A percentile compares a stretch with the other conserved stretches of the same genome.
These are phyloP conservation scores for Aspergillus phoenicis DNA, from an alignment of 2,329 filamentous ascomycete species.

Conservation along the genomic window DNA sequence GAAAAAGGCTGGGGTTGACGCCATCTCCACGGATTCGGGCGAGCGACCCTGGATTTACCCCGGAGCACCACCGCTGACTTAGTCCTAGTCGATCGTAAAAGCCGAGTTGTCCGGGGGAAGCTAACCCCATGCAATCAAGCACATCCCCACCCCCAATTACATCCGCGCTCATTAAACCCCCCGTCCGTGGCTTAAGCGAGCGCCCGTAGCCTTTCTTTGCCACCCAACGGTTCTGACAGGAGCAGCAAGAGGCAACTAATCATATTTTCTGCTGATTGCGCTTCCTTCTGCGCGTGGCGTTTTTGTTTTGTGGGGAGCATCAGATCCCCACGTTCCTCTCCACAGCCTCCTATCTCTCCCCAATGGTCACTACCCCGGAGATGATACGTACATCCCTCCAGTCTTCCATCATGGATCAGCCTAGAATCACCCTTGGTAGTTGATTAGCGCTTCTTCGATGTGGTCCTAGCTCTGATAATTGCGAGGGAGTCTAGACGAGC, in stretches of 20 bases:
- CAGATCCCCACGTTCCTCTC: constrained; percentile 4
- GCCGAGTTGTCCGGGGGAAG: constrained; percentile 3
- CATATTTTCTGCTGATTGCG: background rate
- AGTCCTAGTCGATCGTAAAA: constrained; percentile 2
- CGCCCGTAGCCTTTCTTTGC: background rate
- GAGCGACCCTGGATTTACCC: background rate
- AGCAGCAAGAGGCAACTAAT: background rate
- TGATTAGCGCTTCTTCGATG: background rate
- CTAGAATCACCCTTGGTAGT: background rate
- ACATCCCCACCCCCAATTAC: background rate
- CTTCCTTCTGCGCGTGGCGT: background rate
- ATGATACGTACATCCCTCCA: constrained; percentile 5
- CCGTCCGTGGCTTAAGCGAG: background rate
- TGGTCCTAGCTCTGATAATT: background rate
- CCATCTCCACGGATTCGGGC: background rate
- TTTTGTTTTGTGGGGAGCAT: constrained; percentile 2
- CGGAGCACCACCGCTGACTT: background rate
- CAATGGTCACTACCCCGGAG: constrained; percentile 4
- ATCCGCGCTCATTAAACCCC: too few species aligned
- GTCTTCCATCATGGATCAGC: background rate
- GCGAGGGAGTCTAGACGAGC: background rate
- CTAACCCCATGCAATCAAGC: background rate
- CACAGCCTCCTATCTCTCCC: background rate
- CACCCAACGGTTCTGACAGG: background rate
- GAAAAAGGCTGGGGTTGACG: background rate